These are phyloP conservation scores for Fusarium penzigii DNA, from an alignment of 2,329 filamentous ascomycete species.

Conservation along the genomic window DNA sequence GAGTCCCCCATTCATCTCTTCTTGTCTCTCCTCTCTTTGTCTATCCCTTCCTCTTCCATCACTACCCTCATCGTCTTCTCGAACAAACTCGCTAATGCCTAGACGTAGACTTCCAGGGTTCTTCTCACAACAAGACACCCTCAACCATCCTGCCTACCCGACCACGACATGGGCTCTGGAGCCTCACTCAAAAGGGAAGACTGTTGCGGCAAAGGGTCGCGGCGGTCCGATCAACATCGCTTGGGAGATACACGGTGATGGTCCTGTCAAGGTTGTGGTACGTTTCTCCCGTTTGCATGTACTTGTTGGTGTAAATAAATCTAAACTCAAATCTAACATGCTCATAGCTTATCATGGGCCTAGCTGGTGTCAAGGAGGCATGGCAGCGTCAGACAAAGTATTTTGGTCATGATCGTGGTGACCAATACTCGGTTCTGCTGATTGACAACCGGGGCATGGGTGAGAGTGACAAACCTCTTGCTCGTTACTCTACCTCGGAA, in stretches of 20 bases:
- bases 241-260: slow-evolving; percentile 79
- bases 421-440: slow-evolving; percentile 72
- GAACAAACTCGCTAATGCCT: slow-evolving; percentile 8
- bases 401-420: slow-evolving; percentile 71
- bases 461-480: slow-evolving; percentile 72
- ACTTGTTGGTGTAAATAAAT: neutral
- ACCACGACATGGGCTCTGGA: slow-evolving; percentile 69
- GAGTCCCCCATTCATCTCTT: neutral
- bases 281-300: slow-evolving; percentile 36
- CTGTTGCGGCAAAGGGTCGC: slow-evolving; percentile 66
- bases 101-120: slow-evolving; percentile 20
- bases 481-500: slow-evolving; percentile 77
- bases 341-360: slow-evolving; percentile 62
- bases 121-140: slow-evolving; percentile 57
- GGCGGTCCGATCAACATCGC: slow-evolving; percentile 75
- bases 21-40: neutral
- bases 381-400: slow-evolving; percentile 85
- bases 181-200: slow-evolving; percentile 61
- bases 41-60: neutral
- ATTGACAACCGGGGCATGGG: slow-evolving; percentile 88
- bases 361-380: slow-evolving; percentile 65
- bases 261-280: slow-evolving; percentile 72
- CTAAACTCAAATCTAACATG: slow-evolving; percentile 8
- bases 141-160: slow-evolving; percentile 65
- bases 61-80: neutral